Percentiles rank a stretch among this genome's conserved stretches.
Conservation (phyloP, 2,329 filamentous ascomycete genomes). For the Sporothrix variecibatus region DNA sequence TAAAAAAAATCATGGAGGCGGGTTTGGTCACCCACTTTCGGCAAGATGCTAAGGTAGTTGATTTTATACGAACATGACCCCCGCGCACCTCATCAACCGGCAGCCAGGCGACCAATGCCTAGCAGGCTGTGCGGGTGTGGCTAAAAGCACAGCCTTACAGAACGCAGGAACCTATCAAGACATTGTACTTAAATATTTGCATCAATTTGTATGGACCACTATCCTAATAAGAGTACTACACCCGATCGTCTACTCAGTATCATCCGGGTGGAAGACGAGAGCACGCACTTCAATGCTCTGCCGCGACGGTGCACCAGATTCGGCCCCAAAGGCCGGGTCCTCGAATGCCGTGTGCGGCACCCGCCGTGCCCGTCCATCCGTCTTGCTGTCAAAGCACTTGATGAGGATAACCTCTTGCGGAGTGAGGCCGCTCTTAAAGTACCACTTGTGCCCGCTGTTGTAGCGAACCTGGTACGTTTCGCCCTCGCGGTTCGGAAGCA, state of each 20-base stretch:
- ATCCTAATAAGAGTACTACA: no score
- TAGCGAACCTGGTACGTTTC: constrained; percentile 46
- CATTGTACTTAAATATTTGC: no score
- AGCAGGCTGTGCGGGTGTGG: no score
- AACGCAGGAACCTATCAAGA: no score
- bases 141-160: no score
- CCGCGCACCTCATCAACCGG: no score
- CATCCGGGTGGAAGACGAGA: constrained; percentile 46
- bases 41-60: no score
- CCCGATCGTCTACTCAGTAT: neutral
- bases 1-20: no score
- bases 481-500: constrained; percentile 53
- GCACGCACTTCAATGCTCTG: constrained; percentile 60
- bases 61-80: no score
- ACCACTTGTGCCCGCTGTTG: constrained; percentile 33
- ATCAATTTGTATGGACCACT: no score
- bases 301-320: constrained; percentile 40
- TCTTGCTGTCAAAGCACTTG: constrained; percentile 37
- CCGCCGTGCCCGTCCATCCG: constrained; percentile 46
- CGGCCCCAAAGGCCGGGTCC: constrained; percentile 42
- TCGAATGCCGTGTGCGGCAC: constrained; percentile 58
- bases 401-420: constrained; percentile 31
- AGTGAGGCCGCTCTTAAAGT: constrained; percentile 27
- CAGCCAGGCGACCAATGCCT: no score
- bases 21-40: no score